Conservation (phyloP, 2,329 filamentous ascomycete genomes). For the Lithohypha guttulata region DNA sequence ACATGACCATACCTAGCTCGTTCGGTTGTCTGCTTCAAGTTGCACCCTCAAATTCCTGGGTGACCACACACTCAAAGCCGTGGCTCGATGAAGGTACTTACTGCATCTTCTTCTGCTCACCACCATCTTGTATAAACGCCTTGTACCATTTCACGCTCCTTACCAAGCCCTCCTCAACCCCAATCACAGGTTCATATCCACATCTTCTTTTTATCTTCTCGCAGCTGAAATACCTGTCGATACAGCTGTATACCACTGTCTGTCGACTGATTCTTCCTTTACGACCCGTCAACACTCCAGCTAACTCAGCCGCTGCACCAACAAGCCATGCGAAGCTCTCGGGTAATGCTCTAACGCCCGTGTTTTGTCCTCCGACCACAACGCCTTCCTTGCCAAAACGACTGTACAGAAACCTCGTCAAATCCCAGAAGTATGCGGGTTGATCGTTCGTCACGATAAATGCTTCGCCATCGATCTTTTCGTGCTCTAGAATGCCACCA, state of each 20-base stretch:
- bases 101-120: conserved; percentile 10
- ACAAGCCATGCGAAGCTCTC: conserved; percentile 31
- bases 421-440: conserved; percentile 86
- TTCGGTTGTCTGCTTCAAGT: too few species aligned
- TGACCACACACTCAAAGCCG: too few species aligned
- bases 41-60: too few species aligned
- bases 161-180: conserved; percentile 37
- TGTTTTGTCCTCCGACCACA: conserved; percentile 22
- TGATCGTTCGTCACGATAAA: conserved; percentile 87
- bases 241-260: conserved; percentile 37
- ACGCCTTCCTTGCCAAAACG: conserved; percentile 35
- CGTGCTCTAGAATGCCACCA: conserved; percentile 56
- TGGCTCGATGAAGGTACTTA: too few species aligned
- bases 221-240: conserved; percentile 39
- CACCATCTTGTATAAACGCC: conserved; percentile 8
- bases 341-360: conserved; percentile 34
- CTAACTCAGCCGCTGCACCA: conserved; percentile 33
- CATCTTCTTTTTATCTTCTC: conserved; percentile 37
- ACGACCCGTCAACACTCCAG: conserved; percentile 34
- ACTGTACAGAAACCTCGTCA: conserved; percentile 67
- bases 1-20: too few species aligned
- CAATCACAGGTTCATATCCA: conserved; percentile 35
- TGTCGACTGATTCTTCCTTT: conserved; percentile 36
- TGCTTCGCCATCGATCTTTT: conserved; percentile 70
- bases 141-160: conserved; percentile 30